Evolutionary conservation across 2,329 filamentous ascomycete species (phyloP).

Genomic region (Fusarium sterilihyphosum): DNA sequence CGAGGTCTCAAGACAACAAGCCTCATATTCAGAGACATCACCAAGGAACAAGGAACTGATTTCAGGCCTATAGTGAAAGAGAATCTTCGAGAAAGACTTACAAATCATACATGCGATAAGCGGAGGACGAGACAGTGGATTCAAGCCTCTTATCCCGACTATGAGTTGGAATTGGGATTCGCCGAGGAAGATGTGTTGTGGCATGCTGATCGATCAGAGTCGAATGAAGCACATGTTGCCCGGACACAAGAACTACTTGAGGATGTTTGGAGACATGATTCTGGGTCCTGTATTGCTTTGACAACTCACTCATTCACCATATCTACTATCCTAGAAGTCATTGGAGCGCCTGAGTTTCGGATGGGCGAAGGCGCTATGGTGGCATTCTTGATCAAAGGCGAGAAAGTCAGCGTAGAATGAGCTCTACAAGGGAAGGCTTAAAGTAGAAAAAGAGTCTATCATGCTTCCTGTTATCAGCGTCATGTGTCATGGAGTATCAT

Average conservation of each 20-base stretch:
- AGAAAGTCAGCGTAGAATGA: not conserved
- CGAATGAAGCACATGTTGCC: not conserved
- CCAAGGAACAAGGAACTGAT: not conserved
- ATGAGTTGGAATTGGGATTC: not conserved
- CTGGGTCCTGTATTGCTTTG: not conserved
- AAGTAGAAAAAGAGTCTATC: no score
- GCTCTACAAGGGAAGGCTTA: rapidly evolving
- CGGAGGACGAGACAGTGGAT: not conserved
- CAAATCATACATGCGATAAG: not conserved
- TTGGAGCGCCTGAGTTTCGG: not conserved
- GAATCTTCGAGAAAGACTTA: not conserved
- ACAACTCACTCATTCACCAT: not conserved
- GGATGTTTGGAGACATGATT: not conserved
- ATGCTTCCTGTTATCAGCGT: no score
- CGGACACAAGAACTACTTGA: not conserved
- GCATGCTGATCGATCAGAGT: not conserved
- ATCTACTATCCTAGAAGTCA: not conserved
- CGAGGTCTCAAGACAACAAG: not conserved
- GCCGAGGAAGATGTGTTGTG: not conserved
- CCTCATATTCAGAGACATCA: not conserved
- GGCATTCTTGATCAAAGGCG: not conserved
- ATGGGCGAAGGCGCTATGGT: not conserved
- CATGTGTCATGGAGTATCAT: not conserved
- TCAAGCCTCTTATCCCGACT: not conserved
- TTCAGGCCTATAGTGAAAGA: not conserved